Percentiles rank a stretch among this genome's conserved stretches.
Conservation (phyloP, 805 yeast species). For the Clavispora carvajalis region DNA sequence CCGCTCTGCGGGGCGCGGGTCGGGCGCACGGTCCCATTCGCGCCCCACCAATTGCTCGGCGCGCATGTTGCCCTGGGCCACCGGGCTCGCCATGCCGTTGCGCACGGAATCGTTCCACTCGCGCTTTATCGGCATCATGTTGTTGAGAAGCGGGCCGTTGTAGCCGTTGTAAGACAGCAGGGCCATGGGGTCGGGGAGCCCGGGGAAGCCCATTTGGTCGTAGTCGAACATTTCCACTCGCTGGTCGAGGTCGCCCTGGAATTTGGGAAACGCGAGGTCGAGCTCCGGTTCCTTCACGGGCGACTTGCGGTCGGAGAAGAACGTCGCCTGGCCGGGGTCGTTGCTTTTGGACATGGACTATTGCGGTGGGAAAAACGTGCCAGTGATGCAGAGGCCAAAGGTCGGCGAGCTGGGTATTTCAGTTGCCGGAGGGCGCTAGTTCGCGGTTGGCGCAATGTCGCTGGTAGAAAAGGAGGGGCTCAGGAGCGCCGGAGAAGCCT, state of each 20-base stretch:
- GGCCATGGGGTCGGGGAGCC: neutral
- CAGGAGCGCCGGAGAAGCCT: too few relatives aligned
- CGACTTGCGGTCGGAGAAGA: neutral
- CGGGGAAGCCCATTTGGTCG: neutral
- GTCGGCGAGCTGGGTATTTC: too few relatives aligned
- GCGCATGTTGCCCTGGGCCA: too few relatives aligned
- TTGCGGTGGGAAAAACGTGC: neutral
- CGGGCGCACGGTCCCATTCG: neutral
- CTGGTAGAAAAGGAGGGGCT: too few relatives aligned
- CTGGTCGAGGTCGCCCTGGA: neutral
- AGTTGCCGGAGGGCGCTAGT: too few relatives aligned
- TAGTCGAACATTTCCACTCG: constrained; percentile 1
- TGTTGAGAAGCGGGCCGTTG: neutral
- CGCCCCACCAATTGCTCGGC: too few relatives aligned
- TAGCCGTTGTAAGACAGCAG: neutral
- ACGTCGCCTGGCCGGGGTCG: neutral
- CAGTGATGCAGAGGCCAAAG: too few relatives aligned
- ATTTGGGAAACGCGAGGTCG: constrained; percentile 1
- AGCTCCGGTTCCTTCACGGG: constrained; percentile 1
- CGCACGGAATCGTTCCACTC: neutral
- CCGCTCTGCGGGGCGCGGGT: constrained; percentile 1
- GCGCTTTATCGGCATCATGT: neutral
- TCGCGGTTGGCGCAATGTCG: too few relatives aligned
- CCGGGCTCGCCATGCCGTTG: too few relatives aligned
- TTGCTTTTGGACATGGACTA: neutral